Evolutionary conservation across 1,139 yeast species (phyloP).

Genomic region (Protomyces gravidus): DNA sequence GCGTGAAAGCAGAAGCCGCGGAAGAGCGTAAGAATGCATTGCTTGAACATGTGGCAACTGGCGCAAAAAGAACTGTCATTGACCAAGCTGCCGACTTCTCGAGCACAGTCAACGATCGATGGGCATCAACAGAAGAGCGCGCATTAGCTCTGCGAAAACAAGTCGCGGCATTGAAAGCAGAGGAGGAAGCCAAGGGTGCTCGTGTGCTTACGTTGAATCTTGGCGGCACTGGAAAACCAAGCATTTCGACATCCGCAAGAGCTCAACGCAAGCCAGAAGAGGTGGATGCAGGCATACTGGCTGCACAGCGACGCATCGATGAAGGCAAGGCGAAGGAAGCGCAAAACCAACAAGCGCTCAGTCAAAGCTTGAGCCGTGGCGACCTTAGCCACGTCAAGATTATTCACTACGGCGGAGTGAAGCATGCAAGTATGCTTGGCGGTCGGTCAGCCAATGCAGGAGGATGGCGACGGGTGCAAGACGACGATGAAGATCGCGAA

Average conservation of each 20-base stretch:
- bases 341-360: conserved; percentile 5
- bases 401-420: conserved; percentile 2
- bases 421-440: background rate
- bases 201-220: conserved; percentile 29
- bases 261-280: conserved; percentile 18
- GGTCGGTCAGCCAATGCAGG: conserved; percentile 12
- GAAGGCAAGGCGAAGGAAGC: conserved; percentile 9
- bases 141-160: conserved; percentile 78
- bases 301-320: conserved; percentile 11
- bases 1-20: conserved; percentile 39
- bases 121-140: conserved; percentile 88
- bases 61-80: conserved; percentile 87
- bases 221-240: conserved; percentile 21
- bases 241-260: conserved; percentile 12
- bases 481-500: conserved; percentile 17
- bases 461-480: conserved; percentile 26
- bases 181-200: conserved; percentile 23
- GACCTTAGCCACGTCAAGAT: conserved; percentile 6
- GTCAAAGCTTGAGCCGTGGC: conserved; percentile 12
- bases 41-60: conserved; percentile 74
- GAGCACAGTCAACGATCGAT: conserved; percentile 49
- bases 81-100: conserved; percentile 93
- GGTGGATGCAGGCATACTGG: conserved; percentile 12
- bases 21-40: conserved; percentile 39
- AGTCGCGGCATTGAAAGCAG: conserved; percentile 54